phyloP scores from a whole-genome alignment of 345 rosid genomes.

The Firmiana major region DNA sequence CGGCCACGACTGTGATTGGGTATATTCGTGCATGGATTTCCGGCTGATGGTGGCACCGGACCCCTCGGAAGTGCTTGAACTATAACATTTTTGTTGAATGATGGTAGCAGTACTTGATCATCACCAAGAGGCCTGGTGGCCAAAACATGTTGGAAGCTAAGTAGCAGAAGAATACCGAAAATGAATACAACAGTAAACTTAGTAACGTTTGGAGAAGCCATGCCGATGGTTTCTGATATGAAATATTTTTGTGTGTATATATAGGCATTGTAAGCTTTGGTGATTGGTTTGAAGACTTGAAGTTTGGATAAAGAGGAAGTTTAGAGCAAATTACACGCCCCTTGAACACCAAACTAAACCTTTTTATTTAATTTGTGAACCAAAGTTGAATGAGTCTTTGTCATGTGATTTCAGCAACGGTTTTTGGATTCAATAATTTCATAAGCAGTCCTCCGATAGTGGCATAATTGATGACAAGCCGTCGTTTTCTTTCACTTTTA shows the following conservation, averaged over 20 bases:
- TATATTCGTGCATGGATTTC: constrained; percentile 35
- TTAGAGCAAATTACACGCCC: not conserved
- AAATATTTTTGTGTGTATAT: not conserved
- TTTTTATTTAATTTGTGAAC: not conserved
- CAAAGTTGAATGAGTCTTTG: not conserved
- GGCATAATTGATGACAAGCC: too few relatives aligned
- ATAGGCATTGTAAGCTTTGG: not conserved
- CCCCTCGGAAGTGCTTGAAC: constrained; percentile 38
- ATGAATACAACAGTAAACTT: not conserved
- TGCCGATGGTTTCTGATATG: not conserved
- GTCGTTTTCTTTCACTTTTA: too few relatives aligned
- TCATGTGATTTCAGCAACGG: not conserved
- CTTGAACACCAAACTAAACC: not conserved
- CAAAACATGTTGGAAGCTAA: constrained; percentile 2
- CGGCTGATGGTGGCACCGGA: constrained; percentile 26
- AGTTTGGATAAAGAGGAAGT: constrained; percentile 2
- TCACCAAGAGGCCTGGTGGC: constrained; percentile 30
- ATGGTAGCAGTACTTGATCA: not conserved
- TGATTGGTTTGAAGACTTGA: not conserved
- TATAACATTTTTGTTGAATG: not conserved
- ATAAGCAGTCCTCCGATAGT: too few relatives aligned
- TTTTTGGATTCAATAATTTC: not conserved
- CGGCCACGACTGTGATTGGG: constrained; percentile 27
- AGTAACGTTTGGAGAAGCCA: not conserved
- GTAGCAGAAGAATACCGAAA: not conserved